Evolutionary conservation across 1,139 yeast species (phyloP).

Genomic region (Debaryomyces sp.): DNA sequence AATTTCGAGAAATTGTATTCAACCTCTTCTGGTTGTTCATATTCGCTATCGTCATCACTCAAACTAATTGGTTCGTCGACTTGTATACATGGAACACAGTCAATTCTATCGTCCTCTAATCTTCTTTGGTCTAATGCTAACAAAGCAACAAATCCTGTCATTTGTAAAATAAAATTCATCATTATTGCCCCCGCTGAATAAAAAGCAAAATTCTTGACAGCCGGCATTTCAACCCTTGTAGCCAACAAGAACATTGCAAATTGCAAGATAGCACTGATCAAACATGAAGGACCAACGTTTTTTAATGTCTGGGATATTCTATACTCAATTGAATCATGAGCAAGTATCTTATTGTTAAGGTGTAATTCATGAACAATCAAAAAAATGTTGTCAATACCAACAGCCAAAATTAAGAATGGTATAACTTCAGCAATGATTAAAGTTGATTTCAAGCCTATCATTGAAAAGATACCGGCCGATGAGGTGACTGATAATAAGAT

Average conservation of each 20-base stretch:
- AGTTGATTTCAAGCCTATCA: conserved; percentile 79
- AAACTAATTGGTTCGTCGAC: conserved; percentile 7
- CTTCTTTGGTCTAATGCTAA: conserved; percentile 69
- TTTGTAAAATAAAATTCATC: conserved; percentile 74
- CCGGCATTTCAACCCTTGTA: conserved; percentile 87
- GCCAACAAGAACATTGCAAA: conserved; percentile 78
- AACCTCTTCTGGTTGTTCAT: conserved; percentile 16
- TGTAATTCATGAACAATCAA: conserved; percentile 79
- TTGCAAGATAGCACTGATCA: conserved; percentile 77
- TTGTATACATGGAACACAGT: conserved; percentile 56
- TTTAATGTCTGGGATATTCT: conserved; percentile 67
- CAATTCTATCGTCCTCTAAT: conserved; percentile 59
- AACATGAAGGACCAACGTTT: conserved; percentile 83
- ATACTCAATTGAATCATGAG: conserved; percentile 35
- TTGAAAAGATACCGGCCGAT: conserved; percentile 80
- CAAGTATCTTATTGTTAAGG: conserved; percentile 49
- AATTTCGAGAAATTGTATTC: conserved; percentile 31
- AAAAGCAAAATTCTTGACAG: conserved; percentile 88
- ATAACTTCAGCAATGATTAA: conserved; percentile 94
- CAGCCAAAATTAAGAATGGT: conserved; percentile 90
- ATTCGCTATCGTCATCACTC: conserved; percentile 15
- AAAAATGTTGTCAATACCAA: conserved; percentile 94
- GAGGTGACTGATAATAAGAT: conserved; percentile 79
- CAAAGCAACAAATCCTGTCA: conserved; percentile 79
- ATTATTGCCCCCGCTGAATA: conserved; percentile 88